Conservation (phyloP, 441 rosid genomes). For the Rhodomyrtus psidioides region DNA sequence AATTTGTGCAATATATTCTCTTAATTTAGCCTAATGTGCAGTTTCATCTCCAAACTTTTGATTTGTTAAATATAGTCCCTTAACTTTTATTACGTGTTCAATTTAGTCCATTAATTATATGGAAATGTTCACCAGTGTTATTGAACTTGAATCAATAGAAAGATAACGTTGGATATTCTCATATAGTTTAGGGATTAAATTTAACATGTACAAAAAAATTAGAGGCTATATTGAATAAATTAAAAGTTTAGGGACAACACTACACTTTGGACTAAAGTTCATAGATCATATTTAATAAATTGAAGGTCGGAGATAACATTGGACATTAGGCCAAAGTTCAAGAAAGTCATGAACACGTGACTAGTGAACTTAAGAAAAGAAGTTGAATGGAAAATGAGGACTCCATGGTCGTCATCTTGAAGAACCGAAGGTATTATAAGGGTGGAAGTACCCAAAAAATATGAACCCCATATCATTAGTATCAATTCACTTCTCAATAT, state of each 20-base stretch:
- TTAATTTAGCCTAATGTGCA: too few relatives aligned
- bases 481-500: not conserved
- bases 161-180: too few relatives aligned
- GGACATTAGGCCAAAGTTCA: too few relatives aligned
- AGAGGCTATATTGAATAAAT: not conserved
- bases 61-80: too few relatives aligned
- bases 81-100: not conserved
- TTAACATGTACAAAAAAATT: accelerated
- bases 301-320: too few relatives aligned
- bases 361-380: not conserved
- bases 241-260: accelerated
- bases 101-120: accelerated
- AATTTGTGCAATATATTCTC: too few relatives aligned
- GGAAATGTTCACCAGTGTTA: accelerated
- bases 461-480: too few relatives aligned
- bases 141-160: too few relatives aligned
- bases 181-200: too few relatives aligned
- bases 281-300: accelerated
- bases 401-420: too few relatives aligned
- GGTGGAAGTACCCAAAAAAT: too few relatives aligned
- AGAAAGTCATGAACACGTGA: not conserved
- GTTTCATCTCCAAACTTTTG: too few relatives aligned
- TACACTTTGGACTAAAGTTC: accelerated
- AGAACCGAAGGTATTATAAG: not conserved
- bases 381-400: not conserved